phyloP scores from a whole-genome alignment of 202 grass and related monocot genomes.

The Elaeis oleifera region DNA sequence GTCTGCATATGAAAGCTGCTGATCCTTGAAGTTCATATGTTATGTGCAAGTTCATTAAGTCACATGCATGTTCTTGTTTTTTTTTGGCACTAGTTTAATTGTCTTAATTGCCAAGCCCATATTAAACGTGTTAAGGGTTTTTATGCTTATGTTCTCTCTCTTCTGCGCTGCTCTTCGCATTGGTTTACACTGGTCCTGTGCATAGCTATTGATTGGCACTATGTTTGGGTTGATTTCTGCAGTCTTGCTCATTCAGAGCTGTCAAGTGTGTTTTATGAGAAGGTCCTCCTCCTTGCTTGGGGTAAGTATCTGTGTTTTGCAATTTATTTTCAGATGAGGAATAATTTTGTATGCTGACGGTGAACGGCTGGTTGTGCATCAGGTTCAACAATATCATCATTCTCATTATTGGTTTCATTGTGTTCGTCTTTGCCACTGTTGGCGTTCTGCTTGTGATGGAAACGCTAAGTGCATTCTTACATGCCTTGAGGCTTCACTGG shows the following conservation, averaged over 20 bases:
- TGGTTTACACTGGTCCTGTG: too few relatives aligned
- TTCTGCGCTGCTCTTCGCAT: too few relatives aligned
- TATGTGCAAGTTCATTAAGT: too few relatives aligned
- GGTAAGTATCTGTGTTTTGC: constrained; percentile 41
- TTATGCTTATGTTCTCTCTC: too few relatives aligned
- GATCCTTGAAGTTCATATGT: too few relatives aligned
- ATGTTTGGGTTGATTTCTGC: constrained; percentile 8
- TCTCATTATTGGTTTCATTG: constrained; percentile 35
- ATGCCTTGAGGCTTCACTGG: constrained; percentile 97
- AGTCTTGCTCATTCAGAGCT: constrained; percentile 95
- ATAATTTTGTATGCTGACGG: neutral
- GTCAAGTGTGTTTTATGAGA: constrained; percentile 86
- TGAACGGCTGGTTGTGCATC: constrained; percentile 16
- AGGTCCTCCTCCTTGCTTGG: constrained; percentile 64
- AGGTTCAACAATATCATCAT: constrained; percentile 53
- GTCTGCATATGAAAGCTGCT: too few relatives aligned
- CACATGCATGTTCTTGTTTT: too few relatives aligned
- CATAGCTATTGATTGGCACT: neutral
- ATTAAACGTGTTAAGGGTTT: too few relatives aligned
- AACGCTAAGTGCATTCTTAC: constrained; percentile 87
- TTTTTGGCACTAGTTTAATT: too few relatives aligned
- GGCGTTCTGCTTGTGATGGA: constrained; percentile 97
- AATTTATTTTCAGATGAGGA: neutral
- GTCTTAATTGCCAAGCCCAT: too few relatives aligned
- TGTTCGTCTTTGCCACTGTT: constrained; percentile 66